Conservation (phyloP, 495 filamentous ascomycete genomes). For the Penicillium argentinense region DNA sequence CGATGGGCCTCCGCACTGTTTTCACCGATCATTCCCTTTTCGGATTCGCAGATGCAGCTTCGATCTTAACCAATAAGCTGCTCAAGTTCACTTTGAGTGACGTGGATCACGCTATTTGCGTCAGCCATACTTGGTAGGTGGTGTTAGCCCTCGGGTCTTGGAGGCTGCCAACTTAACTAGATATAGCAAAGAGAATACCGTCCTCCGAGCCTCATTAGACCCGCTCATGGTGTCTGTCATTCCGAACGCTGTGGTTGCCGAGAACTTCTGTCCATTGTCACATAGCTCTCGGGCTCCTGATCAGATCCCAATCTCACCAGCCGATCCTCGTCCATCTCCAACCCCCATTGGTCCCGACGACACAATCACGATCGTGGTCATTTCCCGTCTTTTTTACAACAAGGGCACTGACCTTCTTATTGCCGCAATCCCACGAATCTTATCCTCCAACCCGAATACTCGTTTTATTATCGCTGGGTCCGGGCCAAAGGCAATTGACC, state of each 20-base stretch:
- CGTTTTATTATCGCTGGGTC: conserved; percentile 96
- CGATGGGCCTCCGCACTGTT: conserved; percentile 93
- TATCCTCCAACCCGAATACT: conserved; percentile 84
- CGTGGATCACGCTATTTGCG: conserved; percentile 96
- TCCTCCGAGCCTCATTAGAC: conserved; percentile 90
- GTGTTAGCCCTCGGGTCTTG: not conserved
- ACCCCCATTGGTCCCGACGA: conserved; percentile 71
- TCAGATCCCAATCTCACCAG: conserved; percentile 31
- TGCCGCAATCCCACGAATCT: conserved; percentile 88
- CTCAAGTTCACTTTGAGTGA: conserved; percentile 95
- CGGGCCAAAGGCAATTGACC: conserved; percentile 93
- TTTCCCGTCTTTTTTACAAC: conserved; percentile 97
- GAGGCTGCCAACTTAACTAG: not conserved
- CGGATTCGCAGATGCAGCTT: conserved; percentile 94
- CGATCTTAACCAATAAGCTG: conserved; percentile 94
- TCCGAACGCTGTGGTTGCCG: conserved; percentile 94
- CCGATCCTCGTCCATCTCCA: conserved; percentile 46
- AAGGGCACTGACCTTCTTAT: conserved; percentile 96
- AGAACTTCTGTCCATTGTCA: conserved; percentile 80
- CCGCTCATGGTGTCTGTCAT: conserved; percentile 97
- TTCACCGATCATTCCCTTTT: conserved; percentile 99
- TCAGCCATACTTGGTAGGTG: conserved; percentile 90
- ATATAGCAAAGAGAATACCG: conserved; percentile 95
- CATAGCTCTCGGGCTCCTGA: conserved; percentile 31
- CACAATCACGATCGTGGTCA: conserved; percentile 92